These are phyloP conservation scores for Tricholoma matsutake DNA, from an alignment of 768 basidiomycete species.

Conservation along the genomic window DNA sequence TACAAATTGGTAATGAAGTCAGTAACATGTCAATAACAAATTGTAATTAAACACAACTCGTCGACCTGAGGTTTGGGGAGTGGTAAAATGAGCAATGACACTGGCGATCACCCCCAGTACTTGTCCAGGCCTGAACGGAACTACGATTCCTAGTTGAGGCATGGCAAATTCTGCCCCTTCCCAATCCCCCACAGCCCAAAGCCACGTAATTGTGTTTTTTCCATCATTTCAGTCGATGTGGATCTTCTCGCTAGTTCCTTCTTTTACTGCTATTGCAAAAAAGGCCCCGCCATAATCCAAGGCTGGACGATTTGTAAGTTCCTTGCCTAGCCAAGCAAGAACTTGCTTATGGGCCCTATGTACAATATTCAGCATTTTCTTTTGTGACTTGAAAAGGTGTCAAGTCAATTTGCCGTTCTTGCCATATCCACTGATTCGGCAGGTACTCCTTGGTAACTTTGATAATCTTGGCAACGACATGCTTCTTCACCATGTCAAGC, in stretches of 20 bases:
- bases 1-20: too few species aligned
- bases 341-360: not conserved
- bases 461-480: not conserved
- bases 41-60: too few species aligned
- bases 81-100: constrained; percentile 12
- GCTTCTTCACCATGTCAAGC: too few species aligned
- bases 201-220: not conserved
- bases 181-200: not conserved
- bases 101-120: not conserved
- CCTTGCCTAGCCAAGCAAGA: not conserved
- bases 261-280: not conserved
- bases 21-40: too few species aligned
- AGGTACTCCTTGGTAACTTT: not conserved
- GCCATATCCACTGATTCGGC: not conserved
- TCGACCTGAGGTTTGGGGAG: too few species aligned
- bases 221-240: too few species aligned
- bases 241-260: too few species aligned
- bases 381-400: not conserved
- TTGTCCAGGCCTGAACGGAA: not conserved
- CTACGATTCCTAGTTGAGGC: not conserved
- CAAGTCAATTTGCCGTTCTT: not conserved
- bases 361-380: too few species aligned
- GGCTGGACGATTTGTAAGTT: not conserved
- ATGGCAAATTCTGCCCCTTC: not conserved
- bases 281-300: not conserved